These are phyloP conservation scores for Cantharellus cinnabarinus DNA, from an alignment of 768 basidiomycete species.

Conservation along the genomic window DNA sequence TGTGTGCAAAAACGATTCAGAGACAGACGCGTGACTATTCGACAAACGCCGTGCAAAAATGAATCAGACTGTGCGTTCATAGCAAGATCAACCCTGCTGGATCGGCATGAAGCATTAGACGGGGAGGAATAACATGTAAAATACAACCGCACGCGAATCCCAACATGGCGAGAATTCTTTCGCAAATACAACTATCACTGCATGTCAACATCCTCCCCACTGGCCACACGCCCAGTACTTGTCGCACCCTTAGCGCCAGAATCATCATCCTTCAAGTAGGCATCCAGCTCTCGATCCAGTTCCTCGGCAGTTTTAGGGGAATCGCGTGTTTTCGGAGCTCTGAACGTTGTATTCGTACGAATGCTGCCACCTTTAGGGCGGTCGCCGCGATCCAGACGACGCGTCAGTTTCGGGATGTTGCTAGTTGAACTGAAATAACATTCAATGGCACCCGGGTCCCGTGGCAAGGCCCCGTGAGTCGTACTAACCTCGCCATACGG, in stretches of 20 bases:
- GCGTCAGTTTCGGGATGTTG: background rate
- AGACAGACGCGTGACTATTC: too few relatives aligned
- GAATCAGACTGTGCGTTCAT: too few relatives aligned
- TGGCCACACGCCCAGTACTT: background rate
- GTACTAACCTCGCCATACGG: constrained; percentile 16
- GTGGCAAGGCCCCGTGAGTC: background rate
- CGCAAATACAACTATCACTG: background rate
- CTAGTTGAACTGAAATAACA: too few relatives aligned
- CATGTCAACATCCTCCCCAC: background rate
- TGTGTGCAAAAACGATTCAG: too few relatives aligned
- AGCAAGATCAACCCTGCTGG: too few relatives aligned
- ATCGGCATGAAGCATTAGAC: too few relatives aligned
- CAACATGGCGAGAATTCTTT: background rate
- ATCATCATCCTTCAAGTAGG: constrained; percentile 12
- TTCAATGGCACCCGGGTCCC: too few relatives aligned
- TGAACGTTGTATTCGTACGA: background rate
- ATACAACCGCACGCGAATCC: background rate
- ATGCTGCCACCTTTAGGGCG: background rate
- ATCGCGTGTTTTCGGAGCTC: background rate
- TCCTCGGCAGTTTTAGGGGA: constrained; percentile 53
- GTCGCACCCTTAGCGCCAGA: background rate
- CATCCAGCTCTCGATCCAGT: constrained; percentile 70
- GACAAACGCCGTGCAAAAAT: too few relatives aligned
- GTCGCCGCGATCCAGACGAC: background rate
- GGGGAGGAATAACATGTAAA: background rate